Evolutionary conservation across 768 basidiomycete species (phyloP).

Genomic region (Pisolithus albus): DNA sequence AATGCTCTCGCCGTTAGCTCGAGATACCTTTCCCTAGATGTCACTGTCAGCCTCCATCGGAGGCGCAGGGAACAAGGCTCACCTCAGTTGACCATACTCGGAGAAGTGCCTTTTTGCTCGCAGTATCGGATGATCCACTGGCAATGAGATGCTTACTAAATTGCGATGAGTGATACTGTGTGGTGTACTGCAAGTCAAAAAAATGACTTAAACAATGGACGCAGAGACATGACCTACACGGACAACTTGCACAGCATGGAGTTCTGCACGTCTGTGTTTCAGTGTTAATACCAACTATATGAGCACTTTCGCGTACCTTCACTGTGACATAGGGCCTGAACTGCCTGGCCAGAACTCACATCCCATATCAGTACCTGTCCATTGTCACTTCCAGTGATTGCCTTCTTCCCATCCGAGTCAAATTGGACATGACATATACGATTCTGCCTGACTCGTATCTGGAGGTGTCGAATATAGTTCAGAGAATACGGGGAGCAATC

Average conservation of each 20-base stretch:
- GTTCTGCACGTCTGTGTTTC: neutral
- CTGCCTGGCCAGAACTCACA: neutral
- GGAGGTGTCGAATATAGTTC: neutral
- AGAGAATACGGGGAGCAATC: neutral
- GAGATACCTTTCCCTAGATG: too few relatives aligned
- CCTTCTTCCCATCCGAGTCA: neutral
- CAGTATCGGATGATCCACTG: neutral
- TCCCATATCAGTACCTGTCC: slow-evolving; percentile 1
- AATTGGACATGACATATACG: neutral
- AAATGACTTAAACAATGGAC: neutral
- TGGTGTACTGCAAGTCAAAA: neutral
- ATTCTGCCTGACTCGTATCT: neutral
- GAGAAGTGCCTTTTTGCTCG: neutral
- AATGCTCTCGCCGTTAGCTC: too few relatives aligned
- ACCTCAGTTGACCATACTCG: neutral
- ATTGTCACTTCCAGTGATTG: slow-evolving; percentile 1
- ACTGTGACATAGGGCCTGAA: neutral
- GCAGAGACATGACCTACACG: too few relatives aligned
- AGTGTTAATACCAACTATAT: neutral
- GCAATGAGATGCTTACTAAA: neutral
- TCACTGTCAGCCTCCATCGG: too few relatives aligned
- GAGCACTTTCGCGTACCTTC: neutral
- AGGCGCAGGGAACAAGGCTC: too few relatives aligned
- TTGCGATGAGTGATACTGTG: neutral
- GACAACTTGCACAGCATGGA: neutral